Conservation (phyloP, 148 eudicot species). For the Camellia sinensis region DNA sequence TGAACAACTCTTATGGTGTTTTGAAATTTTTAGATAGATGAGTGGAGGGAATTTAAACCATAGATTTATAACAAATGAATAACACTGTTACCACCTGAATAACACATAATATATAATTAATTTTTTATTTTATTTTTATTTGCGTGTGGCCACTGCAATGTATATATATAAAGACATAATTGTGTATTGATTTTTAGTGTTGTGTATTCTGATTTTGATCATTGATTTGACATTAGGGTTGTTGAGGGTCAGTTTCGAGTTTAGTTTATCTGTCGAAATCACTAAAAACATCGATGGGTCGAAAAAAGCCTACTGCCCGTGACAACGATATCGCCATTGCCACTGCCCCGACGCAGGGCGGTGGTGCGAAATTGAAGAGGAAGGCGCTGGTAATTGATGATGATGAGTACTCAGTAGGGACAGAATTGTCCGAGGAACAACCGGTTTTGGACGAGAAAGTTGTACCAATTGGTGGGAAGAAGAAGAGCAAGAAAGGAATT, state of each 20-base stretch:
- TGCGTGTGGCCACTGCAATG: too few species aligned
- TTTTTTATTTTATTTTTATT: too few species aligned
- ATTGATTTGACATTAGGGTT: slow-evolving; percentile 4
- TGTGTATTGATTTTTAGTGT: slow-evolving; percentile 6
- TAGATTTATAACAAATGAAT: too few species aligned
- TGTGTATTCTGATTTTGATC: slow-evolving; percentile 1
- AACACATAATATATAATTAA: too few species aligned
- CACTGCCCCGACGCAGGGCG: slow-evolving; percentile 15
- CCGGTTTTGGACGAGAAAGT: slow-evolving; percentile 41
- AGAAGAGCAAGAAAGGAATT: slow-evolving; percentile 71
- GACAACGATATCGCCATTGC: slow-evolving; percentile 34
- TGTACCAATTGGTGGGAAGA: slow-evolving; percentile 42
- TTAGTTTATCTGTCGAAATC: slow-evolving; percentile 18
- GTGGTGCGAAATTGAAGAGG: slow-evolving; percentile 55
- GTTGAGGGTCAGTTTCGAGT: neutral
- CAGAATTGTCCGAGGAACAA: slow-evolving; percentile 49
- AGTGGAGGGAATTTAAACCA: too few species aligned
- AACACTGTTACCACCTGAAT: too few species aligned
- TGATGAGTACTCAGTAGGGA: slow-evolving; percentile 70
- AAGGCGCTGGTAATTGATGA: slow-evolving; percentile 65
- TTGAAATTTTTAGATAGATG: too few species aligned
- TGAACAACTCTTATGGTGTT: too few species aligned
- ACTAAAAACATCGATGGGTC: slow-evolving; percentile 40
- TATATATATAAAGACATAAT: too few species aligned
- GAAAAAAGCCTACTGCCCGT: slow-evolving; percentile 46